Evolutionary conservation across 495 filamentous ascomycete genomes (phyloP).

Genomic region (Aspergillus hancockii): DNA sequence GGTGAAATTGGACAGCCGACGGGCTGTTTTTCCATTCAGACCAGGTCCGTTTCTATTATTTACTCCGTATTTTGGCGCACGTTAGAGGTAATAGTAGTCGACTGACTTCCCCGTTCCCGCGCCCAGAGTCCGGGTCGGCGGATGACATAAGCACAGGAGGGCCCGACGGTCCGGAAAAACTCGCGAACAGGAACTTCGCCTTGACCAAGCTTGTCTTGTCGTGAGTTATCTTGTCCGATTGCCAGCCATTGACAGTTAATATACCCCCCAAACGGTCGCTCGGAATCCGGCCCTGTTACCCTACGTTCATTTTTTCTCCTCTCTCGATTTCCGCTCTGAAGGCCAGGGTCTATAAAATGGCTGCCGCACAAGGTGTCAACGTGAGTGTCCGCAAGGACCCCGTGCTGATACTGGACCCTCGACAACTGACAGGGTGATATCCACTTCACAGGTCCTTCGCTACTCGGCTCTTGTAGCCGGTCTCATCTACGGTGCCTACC

Average conservation of each 20-base stretch:
- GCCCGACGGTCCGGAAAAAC: conserved; percentile 54
- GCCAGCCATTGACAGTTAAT: conserved; percentile 47
- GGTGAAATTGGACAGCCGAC: conserved; percentile 12
- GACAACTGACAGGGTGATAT: conserved; percentile 14
- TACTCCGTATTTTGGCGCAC: conserved; percentile 2
- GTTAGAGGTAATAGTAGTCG: background rate
- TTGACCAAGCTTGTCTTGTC: conserved; percentile 28
- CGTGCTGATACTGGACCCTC: conserved; percentile 17
- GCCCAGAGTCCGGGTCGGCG: conserved; percentile 17
- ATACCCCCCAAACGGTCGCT: conserved; percentile 34
- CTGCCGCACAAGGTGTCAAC: conserved; percentile 51
- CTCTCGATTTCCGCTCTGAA: conserved; percentile 29
- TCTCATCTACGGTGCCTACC: conserved; percentile 87
- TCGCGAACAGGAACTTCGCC: conserved; percentile 51
- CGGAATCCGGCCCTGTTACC: conserved; percentile 30
- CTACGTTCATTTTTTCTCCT: conserved; percentile 18
- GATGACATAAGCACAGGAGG: conserved; percentile 47
- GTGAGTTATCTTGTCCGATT: conserved; percentile 25
- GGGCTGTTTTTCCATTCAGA: background rate
- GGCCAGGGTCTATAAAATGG: conserved; percentile 41
- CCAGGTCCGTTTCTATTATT: background rate
- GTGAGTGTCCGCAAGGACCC: conserved; percentile 37
- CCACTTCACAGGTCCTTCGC: conserved; percentile 76
- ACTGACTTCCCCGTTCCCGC: conserved; percentile 8
- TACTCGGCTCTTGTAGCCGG: conserved; percentile 87